Evolutionary conservation across 2,329 filamentous ascomycete species (phyloP).

Genomic region (Drechslera avenae): DNA sequence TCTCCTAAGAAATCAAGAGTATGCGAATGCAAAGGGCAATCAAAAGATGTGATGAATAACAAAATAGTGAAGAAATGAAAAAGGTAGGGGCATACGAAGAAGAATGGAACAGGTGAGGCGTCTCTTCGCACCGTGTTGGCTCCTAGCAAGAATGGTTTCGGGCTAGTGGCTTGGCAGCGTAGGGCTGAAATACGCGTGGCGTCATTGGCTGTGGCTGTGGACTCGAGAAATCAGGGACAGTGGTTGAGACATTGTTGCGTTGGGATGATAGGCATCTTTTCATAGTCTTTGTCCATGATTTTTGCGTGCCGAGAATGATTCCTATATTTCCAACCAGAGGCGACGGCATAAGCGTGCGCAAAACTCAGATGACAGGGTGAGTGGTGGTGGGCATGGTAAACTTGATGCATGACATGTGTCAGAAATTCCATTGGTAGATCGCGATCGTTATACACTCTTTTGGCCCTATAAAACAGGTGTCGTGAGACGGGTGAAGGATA

Average conservation of each 20-base stretch:
- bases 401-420: neutral
- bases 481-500: conserved; percentile 3
- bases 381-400: conserved; percentile 1
- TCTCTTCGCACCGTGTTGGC: conserved; percentile 23
- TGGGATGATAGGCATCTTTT: no score
- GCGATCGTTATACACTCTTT: neutral
- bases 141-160: conserved; percentile 8
- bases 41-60: conserved; percentile 2
- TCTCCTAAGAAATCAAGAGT: neutral
- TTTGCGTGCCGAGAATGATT: no score
- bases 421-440: neutral
- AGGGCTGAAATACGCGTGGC: conserved; percentile 4
- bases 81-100: conserved; percentile 4
- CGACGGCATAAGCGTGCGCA: no score
- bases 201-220: conserved; percentile 6
- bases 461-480: neutral
- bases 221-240: no score
- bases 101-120: conserved; percentile 14
- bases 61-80: neutral
- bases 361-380: neutral
- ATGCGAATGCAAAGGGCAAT: neutral
- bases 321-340: no score
- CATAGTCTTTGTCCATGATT: no score
- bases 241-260: no score
- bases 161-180: conserved; percentile 12